phyloP scores from a whole-genome alignment of 1,284 basidiomycete species.

The Rhodotorula glutinis region DNA sequence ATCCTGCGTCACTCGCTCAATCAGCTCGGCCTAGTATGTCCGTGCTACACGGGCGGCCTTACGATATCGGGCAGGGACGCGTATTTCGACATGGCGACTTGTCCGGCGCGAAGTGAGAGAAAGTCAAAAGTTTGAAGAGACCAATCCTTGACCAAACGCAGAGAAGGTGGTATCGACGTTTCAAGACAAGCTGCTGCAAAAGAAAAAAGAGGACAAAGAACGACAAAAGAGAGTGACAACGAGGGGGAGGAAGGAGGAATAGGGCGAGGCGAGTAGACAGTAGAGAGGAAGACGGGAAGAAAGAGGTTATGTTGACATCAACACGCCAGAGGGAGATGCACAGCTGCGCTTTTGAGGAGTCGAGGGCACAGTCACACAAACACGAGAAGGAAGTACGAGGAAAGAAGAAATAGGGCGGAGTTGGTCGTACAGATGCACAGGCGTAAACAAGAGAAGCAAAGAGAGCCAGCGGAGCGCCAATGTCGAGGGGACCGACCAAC shows the following conservation, averaged over 20 bases:
- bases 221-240: neutral
- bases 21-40: no score
- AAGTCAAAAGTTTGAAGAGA: neutral
- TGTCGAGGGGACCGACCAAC: neutral
- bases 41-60: constrained; percentile 39
- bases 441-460: neutral
- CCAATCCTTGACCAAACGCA: no score
- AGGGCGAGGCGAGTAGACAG: no score
- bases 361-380: no score
- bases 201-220: neutral
- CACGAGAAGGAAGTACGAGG: neutral
- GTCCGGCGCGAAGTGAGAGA: neutral
- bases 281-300: no score
- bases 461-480: neutral
- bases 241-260: neutral
- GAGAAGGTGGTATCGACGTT: neutral
- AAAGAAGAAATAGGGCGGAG: neutral
- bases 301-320: no score
- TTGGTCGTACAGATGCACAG: neutral
- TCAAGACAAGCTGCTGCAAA: no score
- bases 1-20: constrained; percentile 57
- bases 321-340: no score
- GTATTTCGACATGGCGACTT: constrained; percentile 60
- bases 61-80: constrained; percentile 87
- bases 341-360: no score